Base-by-base conservation (phyloP, 257 asterid species). In the Echites panduratus region DNA sequence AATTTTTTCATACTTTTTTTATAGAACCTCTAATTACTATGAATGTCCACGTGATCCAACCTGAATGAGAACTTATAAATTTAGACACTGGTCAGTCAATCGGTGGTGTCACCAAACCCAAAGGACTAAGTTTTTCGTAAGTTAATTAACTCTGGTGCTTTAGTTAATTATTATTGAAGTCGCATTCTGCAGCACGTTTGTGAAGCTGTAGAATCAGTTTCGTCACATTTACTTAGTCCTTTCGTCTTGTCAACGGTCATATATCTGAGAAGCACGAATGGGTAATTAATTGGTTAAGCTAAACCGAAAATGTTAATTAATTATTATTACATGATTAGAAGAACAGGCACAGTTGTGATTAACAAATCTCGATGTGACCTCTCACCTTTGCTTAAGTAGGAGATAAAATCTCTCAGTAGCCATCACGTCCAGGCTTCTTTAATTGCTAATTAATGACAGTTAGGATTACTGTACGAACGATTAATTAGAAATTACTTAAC, bases 311-410 rank as follows among this genome's bases (percentile, higher is more conserved):
- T 1, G 26, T 6, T 32, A 32, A 1, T 32, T 32, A 32, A 32
- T 32, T n/a, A n/a, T 66, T 48, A 47, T 16, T 13, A 45, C 57
- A 73, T 64, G 75, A 35, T 74, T 76, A 76, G 61, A 4, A n/a
- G 69, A 70, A 77, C 78, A 76, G 74, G 69, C 66, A 75, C 78
- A 77, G 74, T 82, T 80, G 90, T 80, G 79, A 49, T 24, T 56
- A 77, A 77, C 86, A 76, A 71, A 81, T 66, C 77, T 38, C 85
- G 68, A 76, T 74, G 68, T 62, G 62, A 68, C 17, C 11, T 44
- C 12, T 44, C 11, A 7, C 12, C 12, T 67, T 70, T 70, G 78
- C 77, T 67, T 81, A 12, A 59, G 76, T 68, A 71, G 69, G 82
- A 61, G 70, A 72, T 71, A 67, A 71, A 71, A 58, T 62, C 29